These are phyloP conservation scores for Blastocystis sp. DNA, from an alignment of 352 stramenopile species.

Conservation along the genomic window DNA sequence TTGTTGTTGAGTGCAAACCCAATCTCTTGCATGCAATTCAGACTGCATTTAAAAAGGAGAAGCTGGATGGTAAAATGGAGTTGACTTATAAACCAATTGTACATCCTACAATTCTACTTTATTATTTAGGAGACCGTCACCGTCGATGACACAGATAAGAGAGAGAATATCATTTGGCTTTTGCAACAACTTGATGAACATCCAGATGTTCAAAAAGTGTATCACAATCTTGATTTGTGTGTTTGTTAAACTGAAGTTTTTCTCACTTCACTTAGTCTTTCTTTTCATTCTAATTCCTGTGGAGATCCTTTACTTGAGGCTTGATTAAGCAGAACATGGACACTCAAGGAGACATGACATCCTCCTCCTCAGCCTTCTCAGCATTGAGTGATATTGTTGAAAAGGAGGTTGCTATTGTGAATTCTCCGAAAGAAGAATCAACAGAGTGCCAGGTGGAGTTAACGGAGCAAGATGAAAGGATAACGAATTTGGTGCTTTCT, in stretches of 20 bases:
- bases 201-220: constrained; percentile 56
- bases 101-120: background rate
- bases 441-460: too few species aligned
- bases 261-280: background rate
- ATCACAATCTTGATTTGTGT: constrained; percentile 37
- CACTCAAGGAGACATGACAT: too few species aligned
- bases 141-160: constrained; percentile 33
- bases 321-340: too few species aligned
- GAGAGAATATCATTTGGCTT: constrained; percentile 57
- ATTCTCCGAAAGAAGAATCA: too few species aligned
- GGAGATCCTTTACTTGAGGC: background rate
- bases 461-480: too few species aligned
- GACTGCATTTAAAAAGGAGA: constrained; percentile 29
- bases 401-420: too few species aligned
- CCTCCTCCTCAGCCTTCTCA: too few species aligned
- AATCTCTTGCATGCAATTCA: constrained; percentile 34
- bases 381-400: too few species aligned
- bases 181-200: constrained; percentile 57
- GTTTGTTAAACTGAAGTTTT: background rate
- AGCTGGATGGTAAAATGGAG: constrained; percentile 52
- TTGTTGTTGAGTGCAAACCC: constrained; percentile 48
- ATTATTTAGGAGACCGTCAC: constrained; percentile 34
- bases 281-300: background rate
- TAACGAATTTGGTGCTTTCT: too few species aligned
- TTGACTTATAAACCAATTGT: constrained; percentile 48